Percentiles rank a stretch among this genome's conserved stretches.
Evolutionary conservation across 169 alveolate genomes (phyloP).

Genomic region (Cyclospora cayetanensis): DNA sequence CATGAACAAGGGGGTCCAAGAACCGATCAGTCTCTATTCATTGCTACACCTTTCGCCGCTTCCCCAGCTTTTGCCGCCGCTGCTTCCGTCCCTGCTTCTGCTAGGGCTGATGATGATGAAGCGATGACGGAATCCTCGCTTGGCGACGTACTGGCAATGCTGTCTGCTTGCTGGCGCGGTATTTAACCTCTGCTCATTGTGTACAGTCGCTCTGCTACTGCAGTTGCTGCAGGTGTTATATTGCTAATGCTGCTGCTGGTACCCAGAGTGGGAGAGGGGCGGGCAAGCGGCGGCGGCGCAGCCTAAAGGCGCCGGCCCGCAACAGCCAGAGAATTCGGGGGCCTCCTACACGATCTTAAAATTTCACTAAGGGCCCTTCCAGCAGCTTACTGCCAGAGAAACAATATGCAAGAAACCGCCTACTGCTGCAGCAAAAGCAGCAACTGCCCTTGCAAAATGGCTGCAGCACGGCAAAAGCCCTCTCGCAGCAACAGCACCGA

Average conservation of each 20-base stretch:
- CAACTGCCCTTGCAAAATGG: no score
- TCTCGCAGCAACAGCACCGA: not conserved
- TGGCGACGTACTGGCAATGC: no score
- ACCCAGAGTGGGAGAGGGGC: not conserved
- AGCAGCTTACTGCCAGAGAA: no score
- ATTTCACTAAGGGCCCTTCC: no score
- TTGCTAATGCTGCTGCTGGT: not conserved
- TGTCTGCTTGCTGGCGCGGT: no score
- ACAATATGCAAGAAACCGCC: not conserved
- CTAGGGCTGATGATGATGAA: not conserved
- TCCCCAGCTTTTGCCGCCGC: not conserved
- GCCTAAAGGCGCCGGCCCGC: not conserved
- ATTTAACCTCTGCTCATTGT: no score
- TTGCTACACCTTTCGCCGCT: not conserved
- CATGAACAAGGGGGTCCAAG: not conserved
- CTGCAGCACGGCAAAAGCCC: not conserved
- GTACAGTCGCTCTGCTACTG: no score
- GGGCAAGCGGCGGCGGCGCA: conserved; percentile 8
- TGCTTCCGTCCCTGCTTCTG: not conserved
- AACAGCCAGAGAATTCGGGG: no score
- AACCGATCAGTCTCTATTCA: not conserved
- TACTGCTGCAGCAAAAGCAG: not conserved
- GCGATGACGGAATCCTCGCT: no score
- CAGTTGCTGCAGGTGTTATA: not conserved
- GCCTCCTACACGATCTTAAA: no score